Evolutionary conservation across 306 rosid species (phyloP).

Genomic region (Hippophae rhamnoides): DNA sequence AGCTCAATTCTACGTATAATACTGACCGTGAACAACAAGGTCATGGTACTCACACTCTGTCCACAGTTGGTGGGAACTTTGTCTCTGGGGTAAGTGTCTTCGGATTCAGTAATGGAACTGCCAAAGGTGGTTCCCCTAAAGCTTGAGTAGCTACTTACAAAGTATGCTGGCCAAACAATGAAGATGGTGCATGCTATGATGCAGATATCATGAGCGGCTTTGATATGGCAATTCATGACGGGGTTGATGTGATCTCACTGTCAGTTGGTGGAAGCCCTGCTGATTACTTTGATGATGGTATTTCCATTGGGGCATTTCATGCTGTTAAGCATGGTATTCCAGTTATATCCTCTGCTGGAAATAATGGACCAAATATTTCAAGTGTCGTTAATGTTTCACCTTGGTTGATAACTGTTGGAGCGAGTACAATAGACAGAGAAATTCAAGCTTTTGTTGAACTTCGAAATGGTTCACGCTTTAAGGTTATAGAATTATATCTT

Average conservation of each 20-base stretch:
- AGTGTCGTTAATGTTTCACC: constrained; percentile 49
- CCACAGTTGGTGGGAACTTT: constrained; percentile 56
- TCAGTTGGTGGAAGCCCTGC: constrained; percentile 33
- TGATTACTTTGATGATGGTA: constrained; percentile 22
- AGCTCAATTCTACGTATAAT: constrained; percentile 1
- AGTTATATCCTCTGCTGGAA: constrained; percentile 52
- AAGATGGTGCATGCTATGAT: constrained; percentile 33
- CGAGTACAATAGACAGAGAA: constrained; percentile 58
- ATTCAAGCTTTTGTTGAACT: constrained; percentile 37
- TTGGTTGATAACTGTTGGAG: constrained; percentile 68
- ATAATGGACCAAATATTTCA: constrained; percentile 37
- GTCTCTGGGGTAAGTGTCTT: constrained; percentile 39
- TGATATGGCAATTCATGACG: constrained; percentile 61
- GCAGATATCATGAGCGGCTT: constrained; percentile 51
- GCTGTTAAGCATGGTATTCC: constrained; percentile 44
- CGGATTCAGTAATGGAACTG: constrained; percentile 57
- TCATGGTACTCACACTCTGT: constrained; percentile 77
- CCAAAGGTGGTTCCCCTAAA: constrained; percentile 69
- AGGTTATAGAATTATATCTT: constrained; percentile 19
- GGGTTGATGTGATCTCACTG: constrained; percentile 56
- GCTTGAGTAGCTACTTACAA: constrained; percentile 62
- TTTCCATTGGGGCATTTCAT: constrained; percentile 55
- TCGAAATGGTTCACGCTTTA: constrained; percentile 31
- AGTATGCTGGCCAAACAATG: constrained; percentile 53
- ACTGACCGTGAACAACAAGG: constrained; percentile 42